Percentiles rank a stretch among this genome's conserved stretches.
Conservation (phyloP, 805 yeast species). For the Kregervanrija delftensis region DNA sequence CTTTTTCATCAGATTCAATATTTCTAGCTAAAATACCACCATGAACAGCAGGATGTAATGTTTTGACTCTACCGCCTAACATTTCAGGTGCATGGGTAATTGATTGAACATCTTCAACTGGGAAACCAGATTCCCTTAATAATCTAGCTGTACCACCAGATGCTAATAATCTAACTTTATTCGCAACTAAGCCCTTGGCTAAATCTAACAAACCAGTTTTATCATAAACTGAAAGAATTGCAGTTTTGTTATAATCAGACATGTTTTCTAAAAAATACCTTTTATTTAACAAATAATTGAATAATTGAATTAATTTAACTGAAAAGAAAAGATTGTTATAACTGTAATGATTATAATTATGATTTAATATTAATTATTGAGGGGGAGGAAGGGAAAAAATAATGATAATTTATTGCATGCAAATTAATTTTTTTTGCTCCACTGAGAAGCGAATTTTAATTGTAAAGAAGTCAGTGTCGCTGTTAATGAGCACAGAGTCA, state of each 20-base stretch:
- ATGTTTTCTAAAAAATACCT: slow-evolving; percentile 9
- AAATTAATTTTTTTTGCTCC: too few species aligned
- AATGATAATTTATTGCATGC: too few species aligned
- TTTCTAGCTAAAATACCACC: slow-evolving; percentile 96
- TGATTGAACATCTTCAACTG: slow-evolving; percentile 90
- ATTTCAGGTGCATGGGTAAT: slow-evolving; percentile 99
- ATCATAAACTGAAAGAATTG: slow-evolving; percentile 94
- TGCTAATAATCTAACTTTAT: slow-evolving; percentile 87
- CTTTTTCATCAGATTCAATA: slow-evolving; percentile 84
- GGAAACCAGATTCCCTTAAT: slow-evolving; percentile 96
- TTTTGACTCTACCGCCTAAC: slow-evolving; percentile 98
- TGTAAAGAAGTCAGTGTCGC: too few species aligned
- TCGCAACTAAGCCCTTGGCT: slow-evolving; percentile 88
- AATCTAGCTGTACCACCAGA: slow-evolving; percentile 96
- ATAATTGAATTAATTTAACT: background rate
- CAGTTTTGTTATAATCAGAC: slow-evolving; percentile 58
- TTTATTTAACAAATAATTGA: background rate
- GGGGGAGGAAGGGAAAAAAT: too few species aligned
- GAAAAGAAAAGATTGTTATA: slow-evolving; percentile 1
- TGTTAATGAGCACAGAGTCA: too few species aligned
- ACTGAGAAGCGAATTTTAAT: too few species aligned
- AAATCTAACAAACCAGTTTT: slow-evolving; percentile 94
- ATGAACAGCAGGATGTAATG: slow-evolving; percentile 97
- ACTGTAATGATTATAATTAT: too few species aligned
- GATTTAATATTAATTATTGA: too few species aligned